A percentile compares a stretch with the other conserved stretches of the same genome.
Evolutionary conservation across 164 flowering plant genomes (phyloP).

Genomic region (Dillenia suffruticosa): DNA sequence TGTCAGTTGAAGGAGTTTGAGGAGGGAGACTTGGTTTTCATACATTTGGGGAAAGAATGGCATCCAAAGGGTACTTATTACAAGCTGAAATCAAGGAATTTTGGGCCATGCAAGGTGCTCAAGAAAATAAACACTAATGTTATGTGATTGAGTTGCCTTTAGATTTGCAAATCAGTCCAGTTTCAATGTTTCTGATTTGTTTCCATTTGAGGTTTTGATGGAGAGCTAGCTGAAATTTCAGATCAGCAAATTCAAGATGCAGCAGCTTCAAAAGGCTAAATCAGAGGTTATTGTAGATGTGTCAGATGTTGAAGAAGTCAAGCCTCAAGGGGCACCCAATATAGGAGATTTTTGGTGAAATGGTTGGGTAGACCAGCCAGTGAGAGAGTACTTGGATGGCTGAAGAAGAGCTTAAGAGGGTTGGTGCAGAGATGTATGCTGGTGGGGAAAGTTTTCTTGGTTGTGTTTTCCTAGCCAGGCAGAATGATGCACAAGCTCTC

Average conservation of each 20-base stretch:
- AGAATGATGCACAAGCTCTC: not conserved
- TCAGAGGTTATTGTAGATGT: not conserved
- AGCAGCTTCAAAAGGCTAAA: not conserved
- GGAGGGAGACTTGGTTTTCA: not conserved
- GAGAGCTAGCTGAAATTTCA: too few species aligned
- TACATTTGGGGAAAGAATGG: not conserved
- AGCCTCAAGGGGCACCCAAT: not conserved
- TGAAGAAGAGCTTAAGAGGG: not conserved
- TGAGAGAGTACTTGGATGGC: constrained; percentile 3
- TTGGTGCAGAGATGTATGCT: not conserved
- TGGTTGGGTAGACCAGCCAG: not conserved
- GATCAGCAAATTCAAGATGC: too few species aligned
- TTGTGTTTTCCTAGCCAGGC: not conserved
- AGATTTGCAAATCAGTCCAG: too few species aligned
- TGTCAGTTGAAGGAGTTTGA: not conserved
- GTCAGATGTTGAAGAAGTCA: not conserved
- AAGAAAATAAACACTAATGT: too few species aligned
- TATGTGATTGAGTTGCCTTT: too few species aligned
- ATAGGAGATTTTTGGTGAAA: not conserved
- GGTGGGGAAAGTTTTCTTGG: not conserved
- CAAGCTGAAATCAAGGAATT: not conserved
- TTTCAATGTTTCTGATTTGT: too few species aligned
- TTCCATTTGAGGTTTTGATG: too few species aligned
- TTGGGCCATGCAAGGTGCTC: too few species aligned
- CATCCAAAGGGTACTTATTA: not conserved